phyloP scores from a whole-genome alignment of 805 yeast genomes.

The Hanseniaspora nectarophila region DNA sequence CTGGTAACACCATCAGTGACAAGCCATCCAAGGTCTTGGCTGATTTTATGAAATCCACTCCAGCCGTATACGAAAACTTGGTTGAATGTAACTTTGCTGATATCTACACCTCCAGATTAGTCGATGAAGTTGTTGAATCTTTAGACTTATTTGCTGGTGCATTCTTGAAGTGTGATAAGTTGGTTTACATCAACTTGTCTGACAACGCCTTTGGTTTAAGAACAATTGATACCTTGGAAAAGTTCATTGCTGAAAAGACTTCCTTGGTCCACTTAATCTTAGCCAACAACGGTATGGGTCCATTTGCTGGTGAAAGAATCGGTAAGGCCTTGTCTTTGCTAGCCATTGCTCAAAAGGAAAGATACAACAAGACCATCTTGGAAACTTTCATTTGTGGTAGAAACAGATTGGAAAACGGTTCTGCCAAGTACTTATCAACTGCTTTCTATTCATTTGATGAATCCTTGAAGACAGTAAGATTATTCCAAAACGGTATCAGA shows the following conservation, averaged over 20 bases:
- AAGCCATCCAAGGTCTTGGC: conserved; percentile 72
- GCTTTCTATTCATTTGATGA: conserved; percentile 73
- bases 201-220: conserved; percentile 97
- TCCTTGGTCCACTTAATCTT: conserved; percentile 76
- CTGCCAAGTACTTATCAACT: conserved; percentile 69
- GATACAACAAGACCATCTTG: conserved; percentile 37
- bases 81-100: conserved; percentile 77
- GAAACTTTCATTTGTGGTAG: conserved; percentile 92
- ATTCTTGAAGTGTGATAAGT: conserved; percentile 52
- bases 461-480: conserved; percentile 52
- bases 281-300: conserved; percentile 96
- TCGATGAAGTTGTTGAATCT: conserved; percentile 85
- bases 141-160: conserved; percentile 62
- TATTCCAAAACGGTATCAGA: conserved; percentile 95
- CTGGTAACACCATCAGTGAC: conserved; percentile 91
- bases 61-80: conserved; percentile 33
- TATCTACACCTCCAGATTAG: conserved; percentile 85
- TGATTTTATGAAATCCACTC: conserved; percentile 34
- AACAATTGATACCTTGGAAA: conserved; percentile 80
- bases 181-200: conserved; percentile 67
- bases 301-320: conserved; percentile 89
- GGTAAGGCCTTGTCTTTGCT: conserved; percentile 73
- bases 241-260: conserved; percentile 58
- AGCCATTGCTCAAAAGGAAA: conserved; percentile 46
- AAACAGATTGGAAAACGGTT: conserved; percentile 92